Conservation (phyloP, 2,329 filamentous ascomycete species). For the Keithomyces neogunnii region DNA sequence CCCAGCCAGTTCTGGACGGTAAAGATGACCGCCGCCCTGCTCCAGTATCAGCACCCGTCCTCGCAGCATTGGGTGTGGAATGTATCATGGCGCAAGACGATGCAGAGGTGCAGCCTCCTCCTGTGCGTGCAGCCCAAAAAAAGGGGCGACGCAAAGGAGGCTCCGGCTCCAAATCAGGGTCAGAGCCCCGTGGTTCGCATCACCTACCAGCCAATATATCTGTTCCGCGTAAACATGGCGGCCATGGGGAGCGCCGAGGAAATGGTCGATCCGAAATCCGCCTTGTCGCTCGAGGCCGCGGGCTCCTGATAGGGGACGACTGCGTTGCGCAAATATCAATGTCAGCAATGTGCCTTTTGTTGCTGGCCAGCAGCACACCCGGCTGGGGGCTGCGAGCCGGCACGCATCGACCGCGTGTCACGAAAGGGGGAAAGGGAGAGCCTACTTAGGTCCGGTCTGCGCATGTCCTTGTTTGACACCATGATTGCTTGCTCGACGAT, state of each 20-base stretch:
- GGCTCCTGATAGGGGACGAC: slow-evolving; percentile 86
- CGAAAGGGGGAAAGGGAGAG: neutral
- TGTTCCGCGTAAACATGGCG: slow-evolving; percentile 88
- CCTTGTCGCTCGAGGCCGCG: slow-evolving; percentile 49
- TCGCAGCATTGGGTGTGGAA: neutral
- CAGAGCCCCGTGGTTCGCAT: neutral
- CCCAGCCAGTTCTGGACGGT: slow-evolving; percentile 69
- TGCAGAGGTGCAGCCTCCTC: neutral
- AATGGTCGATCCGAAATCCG: slow-evolving; percentile 65
- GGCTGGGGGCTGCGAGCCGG: neutral
- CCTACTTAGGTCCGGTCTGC: slow-evolving; percentile 36
- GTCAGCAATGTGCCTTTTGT: neutral
- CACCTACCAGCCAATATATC: slow-evolving; percentile 60
- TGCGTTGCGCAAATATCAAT: slow-evolving; percentile 26
- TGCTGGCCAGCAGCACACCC: neutral
- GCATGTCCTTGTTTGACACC: slow-evolving; percentile 35
- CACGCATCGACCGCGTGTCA: slow-evolving; percentile 1
- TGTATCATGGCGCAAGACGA: neutral
- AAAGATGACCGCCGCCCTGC: slow-evolving; percentile 64
- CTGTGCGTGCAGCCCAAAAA: neutral
- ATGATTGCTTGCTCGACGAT: slow-evolving; percentile 17
- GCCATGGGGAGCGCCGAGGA: slow-evolving; percentile 87
- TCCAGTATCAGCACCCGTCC: slow-evolving; percentile 5
- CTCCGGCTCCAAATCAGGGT: neutral
- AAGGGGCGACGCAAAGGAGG: neutral